Base-by-base conservation (phyloP, 257 asterid genomes). In the Solanum pennellii region DNA sequence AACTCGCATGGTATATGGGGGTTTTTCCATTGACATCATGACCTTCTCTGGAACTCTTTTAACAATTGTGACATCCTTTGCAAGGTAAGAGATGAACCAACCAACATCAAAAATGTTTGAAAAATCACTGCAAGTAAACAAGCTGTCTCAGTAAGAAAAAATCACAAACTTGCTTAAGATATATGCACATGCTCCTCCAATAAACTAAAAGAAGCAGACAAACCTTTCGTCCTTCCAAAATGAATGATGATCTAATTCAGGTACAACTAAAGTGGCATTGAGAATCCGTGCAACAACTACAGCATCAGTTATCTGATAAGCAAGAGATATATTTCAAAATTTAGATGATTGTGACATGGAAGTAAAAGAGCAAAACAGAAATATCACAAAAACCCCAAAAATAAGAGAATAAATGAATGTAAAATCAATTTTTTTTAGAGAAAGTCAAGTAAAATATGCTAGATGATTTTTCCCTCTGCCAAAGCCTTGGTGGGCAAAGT, bases 1-100 rank as follows among this genome's bases (percentile, higher is more conserved):
- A 83, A 96, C 99, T 75, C 99, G 99, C 99, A 94, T 97, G 82
- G 99, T 96, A 91, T 97, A 97, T 35, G 99, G 99, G 45, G 99
- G 99, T 89, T 95, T 97, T 35, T 96, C 99, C 99, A 97, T 96
- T 84, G 99, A 96, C 92, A 94, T 92, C 99, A 96, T 97, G 91
- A 97, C 96, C 93, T 91, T 97, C 85, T 95, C 99, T 9, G 99
- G 99, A 86, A 97, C 99, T 83, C 96, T 94, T 93, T 95, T 96
- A 82, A 96, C 94, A 56, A 96, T 93, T 9, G 97, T 93, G 52
- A 97, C 94, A 52, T 97, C 99, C 90, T 96, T 97, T 65, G 98
- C 90, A 83, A 97, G 99, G 93, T 91, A 94, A 88, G 98, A 93
- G 90, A 96, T 94, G 93, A 97, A 97, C 99, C 99, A 97, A 84